These are phyloP conservation scores for Lepraria neglecta DNA, from an alignment of 495 filamentous ascomycete genomes.

Conservation along the genomic window DNA sequence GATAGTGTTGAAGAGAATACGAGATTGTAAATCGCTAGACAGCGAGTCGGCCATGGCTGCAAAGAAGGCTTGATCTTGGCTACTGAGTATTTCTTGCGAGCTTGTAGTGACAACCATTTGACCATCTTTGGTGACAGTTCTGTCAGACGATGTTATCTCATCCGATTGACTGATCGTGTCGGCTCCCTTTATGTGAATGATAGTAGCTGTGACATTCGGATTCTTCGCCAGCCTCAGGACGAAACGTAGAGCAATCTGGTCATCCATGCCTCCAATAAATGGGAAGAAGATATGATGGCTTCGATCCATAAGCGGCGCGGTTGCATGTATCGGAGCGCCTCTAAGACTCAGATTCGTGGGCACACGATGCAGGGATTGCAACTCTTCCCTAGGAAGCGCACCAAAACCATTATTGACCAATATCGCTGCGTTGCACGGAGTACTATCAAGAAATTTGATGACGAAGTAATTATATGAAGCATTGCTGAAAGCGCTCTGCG, in stretches of 20 bases:
- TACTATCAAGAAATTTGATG: constrained; percentile 51
- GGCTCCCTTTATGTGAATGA: constrained; percentile 48
- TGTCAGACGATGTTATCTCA: constrained; percentile 30
- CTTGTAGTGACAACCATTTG: constrained; percentile 3
- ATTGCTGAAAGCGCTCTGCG: constrained; percentile 35
- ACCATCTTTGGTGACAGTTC: constrained; percentile 6
- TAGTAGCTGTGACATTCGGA: constrained; percentile 65
- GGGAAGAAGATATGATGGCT: constrained; percentile 83
- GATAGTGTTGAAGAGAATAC: constrained; percentile 52
- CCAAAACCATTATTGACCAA: constrained; percentile 73
- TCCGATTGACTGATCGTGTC: neutral
- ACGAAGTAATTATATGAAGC: constrained; percentile 60
- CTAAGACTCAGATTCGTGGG: constrained; percentile 34
- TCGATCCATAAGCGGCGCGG: constrained; percentile 50
- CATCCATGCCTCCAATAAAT: constrained; percentile 80
- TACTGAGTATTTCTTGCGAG: constrained; percentile 5
- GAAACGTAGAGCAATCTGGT: constrained; percentile 71
- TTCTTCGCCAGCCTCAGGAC: constrained; percentile 76
- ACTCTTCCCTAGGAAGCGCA: constrained; percentile 34
- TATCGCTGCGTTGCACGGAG: constrained; percentile 66
- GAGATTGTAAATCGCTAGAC: constrained; percentile 46
- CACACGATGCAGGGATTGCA: constrained; percentile 31
- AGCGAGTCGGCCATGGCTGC: constrained; percentile 57
- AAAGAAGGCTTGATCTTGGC: constrained; percentile 57
- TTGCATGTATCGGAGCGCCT: constrained; percentile 16